These are phyloP conservation scores for Glycine latifolia DNA, from an alignment of 306 rosid genomes.

Conservation along the genomic window DNA sequence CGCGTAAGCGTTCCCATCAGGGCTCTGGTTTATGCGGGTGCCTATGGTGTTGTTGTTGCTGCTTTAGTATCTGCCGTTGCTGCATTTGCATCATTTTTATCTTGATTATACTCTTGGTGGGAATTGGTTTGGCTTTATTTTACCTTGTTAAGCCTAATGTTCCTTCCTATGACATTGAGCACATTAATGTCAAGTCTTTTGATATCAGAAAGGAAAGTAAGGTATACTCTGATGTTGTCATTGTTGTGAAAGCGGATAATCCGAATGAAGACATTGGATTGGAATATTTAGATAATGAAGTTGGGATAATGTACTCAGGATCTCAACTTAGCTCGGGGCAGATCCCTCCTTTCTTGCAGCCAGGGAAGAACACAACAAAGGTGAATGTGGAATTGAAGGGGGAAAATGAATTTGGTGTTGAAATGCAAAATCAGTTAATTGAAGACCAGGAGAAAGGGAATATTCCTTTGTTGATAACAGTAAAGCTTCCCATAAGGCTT, in stretches of 20 bases:
- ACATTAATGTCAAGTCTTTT: conserved; percentile 44
- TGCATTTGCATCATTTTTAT: background rate
- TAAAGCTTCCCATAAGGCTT: conserved; percentile 52
- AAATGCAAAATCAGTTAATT: conserved; percentile 23
- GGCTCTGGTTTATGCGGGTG: background rate
- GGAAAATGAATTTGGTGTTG: conserved; percentile 33
- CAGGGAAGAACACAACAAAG: conserved; percentile 42
- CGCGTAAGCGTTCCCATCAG: background rate
- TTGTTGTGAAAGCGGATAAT: conserved; percentile 54
- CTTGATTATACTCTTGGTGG: conserved; percentile 32
- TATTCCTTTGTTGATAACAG: conserved; percentile 52
- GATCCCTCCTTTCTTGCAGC: conserved; percentile 53
- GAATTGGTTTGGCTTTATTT: background rate
- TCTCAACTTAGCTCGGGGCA: conserved; percentile 44
- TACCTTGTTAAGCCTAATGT: conserved; percentile 37
- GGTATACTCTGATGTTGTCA: conserved; percentile 40
- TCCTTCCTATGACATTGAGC: conserved; percentile 52
- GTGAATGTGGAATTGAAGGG: conserved; percentile 52
- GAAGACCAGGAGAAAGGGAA: conserved; percentile 24
- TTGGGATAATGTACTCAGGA: conserved; percentile 46
- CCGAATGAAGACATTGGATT: conserved; percentile 55
- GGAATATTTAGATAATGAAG: conserved; percentile 38
- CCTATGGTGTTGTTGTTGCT: conserved; percentile 22
- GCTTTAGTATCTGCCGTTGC: background rate
- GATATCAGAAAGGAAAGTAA: conserved; percentile 9